Base-by-base conservation (phyloP, 208 protist genomes). In the Crithidia expoeki region DNA sequence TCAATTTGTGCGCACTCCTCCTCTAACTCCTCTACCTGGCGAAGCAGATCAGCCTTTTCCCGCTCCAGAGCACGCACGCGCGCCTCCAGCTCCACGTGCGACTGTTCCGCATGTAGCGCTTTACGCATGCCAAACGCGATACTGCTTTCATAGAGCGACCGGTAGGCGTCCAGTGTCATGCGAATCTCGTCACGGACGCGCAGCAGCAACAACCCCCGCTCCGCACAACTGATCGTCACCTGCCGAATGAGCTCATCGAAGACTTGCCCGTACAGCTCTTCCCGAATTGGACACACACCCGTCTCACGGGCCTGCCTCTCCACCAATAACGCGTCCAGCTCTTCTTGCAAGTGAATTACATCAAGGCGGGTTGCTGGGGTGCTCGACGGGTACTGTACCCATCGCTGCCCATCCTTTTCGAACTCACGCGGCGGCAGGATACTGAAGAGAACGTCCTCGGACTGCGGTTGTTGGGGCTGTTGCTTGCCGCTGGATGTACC, bases 161-260 rank as follows among this genome's bases (percentile, higher is more conserved):
- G 88, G 79, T 96, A 93, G 33, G 91, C 88, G 70, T 93, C 88
- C 34, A 96, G 76, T 46, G 88, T 92, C 86, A 93, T 93, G 50
- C 85, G 86, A 55, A 99, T 85, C 74, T 99, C 98, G 70, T 99
- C 98, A 0, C 98, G 82, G 46, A 99, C 96, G 16, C 98, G 91
- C 32, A 99, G 85, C 19, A 99, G 84, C 36, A 99, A 81, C 38
- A 99, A 78, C 1, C 98, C 98, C 21, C 98, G 79, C 88, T 99
- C 98, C 1, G 96, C 94, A 65, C 98, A 99, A 76, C 98, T 98
- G 60, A 99, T 94, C 4, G 98, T 99, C 21, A 99, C 97, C 73
- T 99, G 95, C 2, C 98, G 95, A 72, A 99, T 99, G 14, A 99
- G 60, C 63, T 94, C 89, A 84, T 98, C 98, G 78, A 99, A 99